phyloP scores from a whole-genome alignment of 352 stramenopile species.

The Phytophthora chlamydospora region DNA sequence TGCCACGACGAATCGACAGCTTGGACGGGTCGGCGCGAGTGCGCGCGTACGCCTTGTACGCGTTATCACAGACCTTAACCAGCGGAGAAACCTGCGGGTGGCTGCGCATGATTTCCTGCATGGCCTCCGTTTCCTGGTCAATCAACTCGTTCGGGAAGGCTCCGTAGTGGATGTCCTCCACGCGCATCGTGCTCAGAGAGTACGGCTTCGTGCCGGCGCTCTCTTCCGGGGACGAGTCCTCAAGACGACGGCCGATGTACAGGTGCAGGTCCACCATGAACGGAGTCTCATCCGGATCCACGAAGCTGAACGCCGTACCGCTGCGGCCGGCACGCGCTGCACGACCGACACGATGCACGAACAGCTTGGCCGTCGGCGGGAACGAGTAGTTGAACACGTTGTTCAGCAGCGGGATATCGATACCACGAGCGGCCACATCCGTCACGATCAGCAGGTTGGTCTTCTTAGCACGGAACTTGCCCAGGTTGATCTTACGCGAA shows the following conservation, averaged over 20 bases:
- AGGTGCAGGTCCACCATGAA: conserved; percentile 99
- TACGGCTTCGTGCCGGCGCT: conserved; percentile 75
- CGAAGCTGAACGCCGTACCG: conserved; percentile 96
- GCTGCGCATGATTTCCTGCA: conserved; percentile 89
- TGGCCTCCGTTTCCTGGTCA: conserved; percentile 96
- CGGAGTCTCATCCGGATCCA: conserved; percentile 97
- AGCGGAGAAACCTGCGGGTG: conserved; percentile 77
- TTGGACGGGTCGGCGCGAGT: conserved; percentile 96
- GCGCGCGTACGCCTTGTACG: conserved; percentile 98
- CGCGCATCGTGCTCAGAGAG: conserved; percentile 93
- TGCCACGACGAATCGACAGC: conserved; percentile 94
- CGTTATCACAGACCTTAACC: conserved; percentile 94
- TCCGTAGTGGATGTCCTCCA: conserved; percentile 98
- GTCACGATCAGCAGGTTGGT: conserved; percentile 94
- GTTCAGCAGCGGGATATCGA: conserved; percentile 97
- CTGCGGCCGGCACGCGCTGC: conserved; percentile 95
- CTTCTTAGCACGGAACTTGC: conserved; percentile 91
- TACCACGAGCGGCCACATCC: conserved; percentile 94
- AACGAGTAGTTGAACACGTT: conserved; percentile 97
- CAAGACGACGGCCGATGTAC: conserved; percentile 92
- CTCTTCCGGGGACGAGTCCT: conserved; percentile 66
- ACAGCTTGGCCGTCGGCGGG: conserved; percentile 93
- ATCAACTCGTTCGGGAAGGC: conserved; percentile 96
- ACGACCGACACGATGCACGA: conserved; percentile 96
- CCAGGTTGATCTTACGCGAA: conserved; percentile 91